Evolutionary conservation across 306 rosid genomes (phyloP), one percentile per base, ranked within the genome.

Genomic region (Astragalus glycyphyllos): DNA sequence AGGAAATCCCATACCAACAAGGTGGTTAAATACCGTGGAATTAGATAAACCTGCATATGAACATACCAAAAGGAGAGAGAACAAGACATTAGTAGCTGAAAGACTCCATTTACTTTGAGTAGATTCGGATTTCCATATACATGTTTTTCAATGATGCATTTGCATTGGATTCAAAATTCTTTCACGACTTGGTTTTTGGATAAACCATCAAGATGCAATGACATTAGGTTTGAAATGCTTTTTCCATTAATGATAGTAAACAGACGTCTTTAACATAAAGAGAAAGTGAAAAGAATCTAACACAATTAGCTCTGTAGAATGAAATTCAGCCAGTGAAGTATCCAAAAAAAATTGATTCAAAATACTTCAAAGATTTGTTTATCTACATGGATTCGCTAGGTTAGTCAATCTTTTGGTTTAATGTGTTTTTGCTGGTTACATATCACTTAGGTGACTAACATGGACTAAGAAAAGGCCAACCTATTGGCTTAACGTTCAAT

Each of bases 1-100:
- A 20, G 92, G 73, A 83, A 93, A 93, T 11, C 98, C 98, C 98
- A 93, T 93, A 44, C 79, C 79, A 23, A 87, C 74, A 60, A 93
- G 88, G 69, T 81, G 78, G 71, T 83, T 86, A 49, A 83, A n/a
- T 14, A 83, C 69, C 89, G 85, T 90, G 71, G 92, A 71, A 73
- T 82, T 81, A 55, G 94, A 87, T 9, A 85, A 74, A 79, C 89
- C 88, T 54, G 89, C 79, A 71, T 82, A 79, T 15, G 92, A 78
- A 79, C 86, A 72, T 66, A 85, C 89, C 98, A 90, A 57, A 9
- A 61, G 59, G 56, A 40, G 74, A 73, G 61, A 83, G 48, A 77
- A 23, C 50, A 51, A 26, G 23, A 69, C 20, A 40, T 61, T 50
- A 85, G 72, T 63, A 45, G 38, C 58, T 58, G 17, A 74, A 85